These are phyloP conservation scores for Ophiostoma triangulosporum DNA, from an alignment of 2,329 filamentous ascomycete genomes.

Conservation along the genomic window DNA sequence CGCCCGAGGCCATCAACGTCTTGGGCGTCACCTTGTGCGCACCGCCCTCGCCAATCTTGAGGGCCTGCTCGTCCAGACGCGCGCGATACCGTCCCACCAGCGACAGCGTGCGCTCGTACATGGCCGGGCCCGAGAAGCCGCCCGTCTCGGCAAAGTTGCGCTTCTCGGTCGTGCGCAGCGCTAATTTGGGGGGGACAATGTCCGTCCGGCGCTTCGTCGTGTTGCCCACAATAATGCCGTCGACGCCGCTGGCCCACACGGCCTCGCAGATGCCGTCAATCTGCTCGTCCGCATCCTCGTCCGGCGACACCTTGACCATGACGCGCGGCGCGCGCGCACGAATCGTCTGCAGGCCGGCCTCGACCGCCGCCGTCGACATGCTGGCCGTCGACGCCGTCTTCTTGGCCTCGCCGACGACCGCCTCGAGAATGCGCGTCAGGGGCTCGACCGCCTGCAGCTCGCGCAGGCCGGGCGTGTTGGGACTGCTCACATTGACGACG, in stretches of 20 bases:
- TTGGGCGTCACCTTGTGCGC: slow-evolving; percentile 31
- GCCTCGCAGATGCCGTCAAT: slow-evolving; percentile 81
- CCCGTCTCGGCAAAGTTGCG: slow-evolving; percentile 61
- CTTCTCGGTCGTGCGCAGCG: slow-evolving; percentile 53
- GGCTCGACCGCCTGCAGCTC: slow-evolving; percentile 77
- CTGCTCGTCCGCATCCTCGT: slow-evolving; percentile 77
- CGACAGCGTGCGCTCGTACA: slow-evolving; percentile 67
- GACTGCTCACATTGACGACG: slow-evolving; percentile 96
- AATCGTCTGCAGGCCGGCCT: slow-evolving; percentile 6
- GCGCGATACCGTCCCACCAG: slow-evolving; percentile 70
- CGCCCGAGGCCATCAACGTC: slow-evolving; percentile 85
- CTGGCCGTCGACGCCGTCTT: slow-evolving; percentile 32
- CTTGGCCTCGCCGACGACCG: slow-evolving; percentile 69
- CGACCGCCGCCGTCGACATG: slow-evolving; percentile 1
- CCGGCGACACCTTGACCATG: slow-evolving; percentile 97
- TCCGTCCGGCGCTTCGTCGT: slow-evolving; percentile 76
- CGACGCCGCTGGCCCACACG: slow-evolving; percentile 70
- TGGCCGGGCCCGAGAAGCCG: slow-evolving; percentile 79
- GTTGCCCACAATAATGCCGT: slow-evolving; percentile 94
- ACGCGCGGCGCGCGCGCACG: slow-evolving; percentile 64
- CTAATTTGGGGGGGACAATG: slow-evolving; percentile 52
- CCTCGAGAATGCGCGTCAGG: slow-evolving; percentile 63
- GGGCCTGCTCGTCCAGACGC: slow-evolving; percentile 40
- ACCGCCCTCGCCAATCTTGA: slow-evolving; percentile 18
- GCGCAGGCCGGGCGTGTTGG: slow-evolving; percentile 85